phyloP scores from a whole-genome alignment of 2,329 filamentous ascomycete genomes.

The Triangularia setosa region DNA sequence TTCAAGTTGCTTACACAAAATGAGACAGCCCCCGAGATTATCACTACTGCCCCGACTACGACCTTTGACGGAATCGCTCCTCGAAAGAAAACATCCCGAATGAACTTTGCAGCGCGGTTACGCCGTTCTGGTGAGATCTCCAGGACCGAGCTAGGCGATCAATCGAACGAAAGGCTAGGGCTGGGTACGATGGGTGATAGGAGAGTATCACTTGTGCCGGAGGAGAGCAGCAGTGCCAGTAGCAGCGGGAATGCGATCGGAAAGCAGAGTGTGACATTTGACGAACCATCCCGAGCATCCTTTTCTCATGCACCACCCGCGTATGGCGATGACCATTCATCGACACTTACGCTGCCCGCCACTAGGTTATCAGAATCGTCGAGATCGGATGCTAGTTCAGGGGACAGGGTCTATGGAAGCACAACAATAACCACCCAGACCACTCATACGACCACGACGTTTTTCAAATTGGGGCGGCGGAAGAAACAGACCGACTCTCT shows the following conservation, averaged over 20 bases:
- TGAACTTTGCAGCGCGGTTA: conserved; percentile 50
- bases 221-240: conserved; percentile 31
- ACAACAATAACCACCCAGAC: conserved; percentile 61
- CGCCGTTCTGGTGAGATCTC: conserved; percentile 50
- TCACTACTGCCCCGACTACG: conserved; percentile 80
- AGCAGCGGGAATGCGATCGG: conserved; percentile 20
- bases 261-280: conserved; percentile 52
- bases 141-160: conserved; percentile 33
- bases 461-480: conserved; percentile 77
- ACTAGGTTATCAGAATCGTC: conserved; percentile 75
- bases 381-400: conserved; percentile 78
- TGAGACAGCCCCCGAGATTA: conserved; percentile 64
- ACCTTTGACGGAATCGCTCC: conserved; percentile 49
- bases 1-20: conserved; percentile 29
- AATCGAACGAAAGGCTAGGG: conserved; percentile 25
- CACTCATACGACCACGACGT: conserved; percentile 61
- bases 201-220: conserved; percentile 37
- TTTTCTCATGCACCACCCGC: conserved; percentile 41
- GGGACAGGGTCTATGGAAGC: conserved; percentile 58
- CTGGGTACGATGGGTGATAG: conserved; percentile 37
- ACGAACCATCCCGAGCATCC: conserved; percentile 54
- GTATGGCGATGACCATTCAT: conserved; percentile 58
- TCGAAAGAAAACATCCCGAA: conserved; percentile 54
- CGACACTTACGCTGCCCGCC: conserved; percentile 59
- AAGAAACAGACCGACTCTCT: conserved; percentile 71